phyloP scores from a whole-genome alignment of 257 asterid genomes.

The Buddleja alternifolia region DNA sequence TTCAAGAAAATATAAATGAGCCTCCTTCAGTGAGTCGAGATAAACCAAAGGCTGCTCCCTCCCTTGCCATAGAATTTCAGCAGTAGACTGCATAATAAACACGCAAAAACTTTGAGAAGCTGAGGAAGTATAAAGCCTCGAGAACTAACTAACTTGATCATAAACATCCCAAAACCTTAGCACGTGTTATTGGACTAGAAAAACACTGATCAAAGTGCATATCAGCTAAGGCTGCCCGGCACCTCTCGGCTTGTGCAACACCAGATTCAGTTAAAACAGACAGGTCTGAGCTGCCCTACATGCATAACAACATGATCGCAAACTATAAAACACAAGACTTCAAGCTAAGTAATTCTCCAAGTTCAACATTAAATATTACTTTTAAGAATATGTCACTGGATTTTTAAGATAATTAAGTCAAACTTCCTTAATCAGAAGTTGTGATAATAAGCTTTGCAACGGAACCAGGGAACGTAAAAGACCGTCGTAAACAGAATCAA shows the following conservation, averaged over 20 bases:
- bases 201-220: slow-evolving; percentile 69
- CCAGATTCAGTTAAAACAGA: slow-evolving; percentile 73
- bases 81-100: slow-evolving; percentile 65
- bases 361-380: not conserved
- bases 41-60: slow-evolving; percentile 69
- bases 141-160: not conserved
- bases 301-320: slow-evolving; percentile 17
- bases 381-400: not conserved
- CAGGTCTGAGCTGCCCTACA: slow-evolving; percentile 80
- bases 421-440: no score
- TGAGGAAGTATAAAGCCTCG: slow-evolving; percentile 2
- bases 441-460: not conserved
- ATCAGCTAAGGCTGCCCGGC: slow-evolving; percentile 57
- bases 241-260: slow-evolving; percentile 61
- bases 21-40: slow-evolving; percentile 80
- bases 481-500: slow-evolving; percentile 5
- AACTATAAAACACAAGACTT: not conserved
- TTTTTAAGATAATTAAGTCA: no score
- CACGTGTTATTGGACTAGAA: slow-evolving; percentile 84
- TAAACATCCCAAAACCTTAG: slow-evolving; percentile 49
- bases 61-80: slow-evolving; percentile 77
- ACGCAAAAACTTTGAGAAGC: not conserved
- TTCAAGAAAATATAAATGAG: slow-evolving; percentile 71
- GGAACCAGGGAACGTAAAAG: not conserved
- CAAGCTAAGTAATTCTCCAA: not conserved